These are phyloP conservation scores for Lunularia cruciata DNA, from an alignment of 225 moss, liverwort and hornwort species.

Conservation along the genomic window DNA sequence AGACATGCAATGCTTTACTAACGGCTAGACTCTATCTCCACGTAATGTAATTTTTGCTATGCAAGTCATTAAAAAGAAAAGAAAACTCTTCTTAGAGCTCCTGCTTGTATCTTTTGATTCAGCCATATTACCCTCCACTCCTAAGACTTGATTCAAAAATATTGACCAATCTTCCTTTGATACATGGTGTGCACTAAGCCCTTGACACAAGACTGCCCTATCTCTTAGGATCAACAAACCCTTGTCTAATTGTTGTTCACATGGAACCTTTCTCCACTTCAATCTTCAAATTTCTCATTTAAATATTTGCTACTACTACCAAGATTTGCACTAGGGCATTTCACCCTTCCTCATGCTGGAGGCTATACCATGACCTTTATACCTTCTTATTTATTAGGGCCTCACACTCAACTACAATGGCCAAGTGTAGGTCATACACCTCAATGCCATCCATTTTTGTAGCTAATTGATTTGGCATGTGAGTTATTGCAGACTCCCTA, in stretches of 20 bases:
- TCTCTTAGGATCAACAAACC: slow-evolving; percentile 27
- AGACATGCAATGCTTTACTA: slow-evolving; percentile 18
- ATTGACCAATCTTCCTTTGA: slow-evolving; percentile 20
- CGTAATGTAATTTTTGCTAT: slow-evolving; percentile 10
- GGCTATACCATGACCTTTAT: too few species aligned
- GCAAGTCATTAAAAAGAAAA: slow-evolving; percentile 17
- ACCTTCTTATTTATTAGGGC: too few species aligned
- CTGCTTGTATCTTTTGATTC: slow-evolving; percentile 13
- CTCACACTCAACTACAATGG: too few species aligned
- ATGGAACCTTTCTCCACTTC: too few species aligned
- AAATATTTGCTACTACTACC: too few species aligned
- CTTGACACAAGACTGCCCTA: slow-evolving; percentile 14
- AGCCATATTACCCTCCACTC: slow-evolving; percentile 8
- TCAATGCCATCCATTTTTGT: too few species aligned
- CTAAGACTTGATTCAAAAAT: slow-evolving; percentile 19
- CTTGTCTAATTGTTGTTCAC: too few species aligned
- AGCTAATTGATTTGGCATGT: background rate
- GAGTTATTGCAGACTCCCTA: background rate
- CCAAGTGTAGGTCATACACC: too few species aligned
- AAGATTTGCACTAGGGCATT: too few species aligned
- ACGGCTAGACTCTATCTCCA: slow-evolving; percentile 20
- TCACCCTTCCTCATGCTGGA: too few species aligned
- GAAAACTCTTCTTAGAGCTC: slow-evolving; percentile 21
- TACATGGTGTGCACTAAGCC: slow-evolving; percentile 1
- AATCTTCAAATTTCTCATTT: too few species aligned